These are phyloP conservation scores for Daedalea quercina DNA, from an alignment of 768 basidiomycete species.

Conservation along the genomic window DNA sequence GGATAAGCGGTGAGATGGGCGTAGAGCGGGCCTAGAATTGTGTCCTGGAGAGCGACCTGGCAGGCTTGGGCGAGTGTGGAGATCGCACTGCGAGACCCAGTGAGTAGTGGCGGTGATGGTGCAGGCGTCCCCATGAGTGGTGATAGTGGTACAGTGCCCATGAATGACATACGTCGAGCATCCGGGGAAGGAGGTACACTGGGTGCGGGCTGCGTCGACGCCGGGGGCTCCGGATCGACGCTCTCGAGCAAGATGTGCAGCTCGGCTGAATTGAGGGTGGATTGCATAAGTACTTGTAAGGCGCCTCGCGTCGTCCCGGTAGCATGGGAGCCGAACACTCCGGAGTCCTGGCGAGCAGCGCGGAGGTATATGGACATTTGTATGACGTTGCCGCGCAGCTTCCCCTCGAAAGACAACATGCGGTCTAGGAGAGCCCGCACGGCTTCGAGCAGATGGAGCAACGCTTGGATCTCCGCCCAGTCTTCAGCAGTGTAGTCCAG, in stretches of 20 bases:
- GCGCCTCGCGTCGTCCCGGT: conserved; percentile 60
- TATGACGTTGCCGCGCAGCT: conserved; percentile 50
- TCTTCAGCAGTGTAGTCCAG: conserved; percentile 83
- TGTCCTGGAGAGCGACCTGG: conserved; percentile 73
- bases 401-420: conserved; percentile 60
- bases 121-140: conserved; percentile 7
- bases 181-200: conserved; percentile 18
- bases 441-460: conserved; percentile 78
- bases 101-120: conserved; percentile 38
- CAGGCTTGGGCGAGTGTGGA: conserved; percentile 62
- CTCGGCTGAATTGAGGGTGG: conserved; percentile 75
- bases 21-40: conserved; percentile 78
- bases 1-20: conserved; percentile 70
- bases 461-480: conserved; percentile 81
- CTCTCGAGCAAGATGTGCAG: conserved; percentile 55
- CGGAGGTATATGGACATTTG: conserved; percentile 58
- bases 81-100: conserved; percentile 47
- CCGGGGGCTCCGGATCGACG: conserved; percentile 36
- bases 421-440: conserved; percentile 69
- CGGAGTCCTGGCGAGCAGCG: conserved; percentile 45
- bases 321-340: conserved; percentile 37
- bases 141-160: conserved; percentile 8
- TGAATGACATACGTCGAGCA: conserved; percentile 21
- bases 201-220: conserved; percentile 13
- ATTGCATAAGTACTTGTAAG: conserved; percentile 73